Evolutionary conservation across 116 monocot species (phyloP).

Genomic region (Dioscorea cayenensis): DNA sequence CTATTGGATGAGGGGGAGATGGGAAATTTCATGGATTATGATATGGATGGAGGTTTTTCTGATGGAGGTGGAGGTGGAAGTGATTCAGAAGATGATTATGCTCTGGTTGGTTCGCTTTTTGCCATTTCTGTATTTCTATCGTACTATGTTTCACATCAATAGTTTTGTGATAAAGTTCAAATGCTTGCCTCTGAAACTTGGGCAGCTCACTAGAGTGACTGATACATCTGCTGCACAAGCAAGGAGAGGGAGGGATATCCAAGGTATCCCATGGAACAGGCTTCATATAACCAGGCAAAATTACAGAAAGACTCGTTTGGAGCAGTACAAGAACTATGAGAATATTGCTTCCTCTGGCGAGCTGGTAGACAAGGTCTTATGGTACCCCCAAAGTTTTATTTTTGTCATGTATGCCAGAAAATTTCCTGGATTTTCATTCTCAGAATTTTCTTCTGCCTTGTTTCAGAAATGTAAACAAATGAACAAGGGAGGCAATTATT

Average conservation of each 20-base stretch:
- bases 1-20: constrained; percentile 18
- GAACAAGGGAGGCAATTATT: constrained; percentile 55
- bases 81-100: constrained; percentile 37
- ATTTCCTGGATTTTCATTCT: background rate
- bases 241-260: constrained; percentile 57
- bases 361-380: constrained; percentile 44
- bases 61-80: constrained; percentile 16
- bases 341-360: constrained; percentile 47
- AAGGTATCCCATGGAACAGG: constrained; percentile 57
- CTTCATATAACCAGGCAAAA: constrained; percentile 32
- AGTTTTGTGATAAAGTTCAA: background rate
- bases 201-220: constrained; percentile 48
- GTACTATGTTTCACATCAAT: background rate
- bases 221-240: constrained; percentile 56
- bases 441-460: background rate
- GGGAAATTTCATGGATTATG: constrained; percentile 18
- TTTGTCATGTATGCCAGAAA: background rate
- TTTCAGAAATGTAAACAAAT: constrained; percentile 54
- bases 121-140: background rate
- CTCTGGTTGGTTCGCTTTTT: constrained; percentile 24
- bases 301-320: constrained; percentile 34
- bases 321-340: constrained; percentile 58
- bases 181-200: constrained; percentile 4
- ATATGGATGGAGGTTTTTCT: constrained; percentile 15
- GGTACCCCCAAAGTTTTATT: background rate